Percentiles rank a stretch among this genome's conserved stretches.
phyloP scores from a whole-genome alignment of 208 protist species.

The Trypanosoma cruzi region DNA sequence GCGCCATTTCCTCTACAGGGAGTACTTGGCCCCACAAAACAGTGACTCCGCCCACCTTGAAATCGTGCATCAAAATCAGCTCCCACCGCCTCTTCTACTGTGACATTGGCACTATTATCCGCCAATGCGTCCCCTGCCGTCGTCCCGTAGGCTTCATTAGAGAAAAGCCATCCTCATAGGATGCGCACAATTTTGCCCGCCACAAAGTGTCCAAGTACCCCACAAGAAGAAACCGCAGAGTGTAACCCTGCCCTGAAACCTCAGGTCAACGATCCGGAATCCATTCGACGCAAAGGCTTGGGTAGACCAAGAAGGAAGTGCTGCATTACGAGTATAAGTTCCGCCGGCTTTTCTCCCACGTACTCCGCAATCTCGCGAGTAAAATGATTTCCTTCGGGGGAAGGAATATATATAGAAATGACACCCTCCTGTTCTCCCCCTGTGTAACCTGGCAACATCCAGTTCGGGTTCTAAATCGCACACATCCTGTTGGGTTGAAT shows the following conservation, averaged over 20 bases:
- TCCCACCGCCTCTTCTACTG: not conserved
- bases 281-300: slow-evolving; percentile 62
- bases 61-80: slow-evolving; percentile 42
- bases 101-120: not conserved
- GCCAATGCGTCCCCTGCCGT: not conserved
- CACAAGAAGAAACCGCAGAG: slow-evolving; percentile 54
- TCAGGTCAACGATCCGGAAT: slow-evolving; percentile 43
- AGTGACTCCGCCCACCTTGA: slow-evolving; percentile 52
- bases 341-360: slow-evolving; percentile 36
- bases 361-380: slow-evolving; percentile 46
- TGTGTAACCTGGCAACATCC: not conserved
- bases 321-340: slow-evolving; percentile 54
- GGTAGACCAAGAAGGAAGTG: slow-evolving; percentile 59
- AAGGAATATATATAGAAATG: not conserved
- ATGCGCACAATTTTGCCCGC: slow-evolving; percentile 38
- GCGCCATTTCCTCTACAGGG: slow-evolving; percentile 40
- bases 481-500: not conserved
- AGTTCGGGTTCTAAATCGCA: not conserved
- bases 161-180: slow-evolving; percentile 63
- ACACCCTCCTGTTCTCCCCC: not conserved
- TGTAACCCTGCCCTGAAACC: slow-evolving; percentile 57
- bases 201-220: slow-evolving; percentile 41
- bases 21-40: slow-evolving; percentile 41
- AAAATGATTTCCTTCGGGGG: slow-evolving; percentile 31
- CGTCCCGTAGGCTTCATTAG: slow-evolving; percentile 20